Evolutionary conservation across 2,329 filamentous ascomycete species (phyloP).

Genomic region (Neonectria hederae): DNA sequence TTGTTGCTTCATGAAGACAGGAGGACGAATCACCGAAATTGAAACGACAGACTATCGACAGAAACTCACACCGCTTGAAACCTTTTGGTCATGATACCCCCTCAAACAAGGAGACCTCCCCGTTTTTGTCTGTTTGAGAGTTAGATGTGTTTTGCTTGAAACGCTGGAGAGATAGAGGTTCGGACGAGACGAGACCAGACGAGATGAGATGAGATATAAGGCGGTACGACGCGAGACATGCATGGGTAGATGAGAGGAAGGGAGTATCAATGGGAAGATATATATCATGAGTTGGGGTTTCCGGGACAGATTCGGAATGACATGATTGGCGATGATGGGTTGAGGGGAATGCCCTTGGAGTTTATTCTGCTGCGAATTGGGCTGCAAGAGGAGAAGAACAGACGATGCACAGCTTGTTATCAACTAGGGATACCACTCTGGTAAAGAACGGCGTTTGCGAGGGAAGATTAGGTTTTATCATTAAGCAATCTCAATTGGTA

Average conservation of each 20-base stretch:
- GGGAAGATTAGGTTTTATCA: neutral
- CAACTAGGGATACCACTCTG: neutral
- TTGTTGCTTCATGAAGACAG: conserved; percentile 20
- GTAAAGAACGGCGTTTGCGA: neutral
- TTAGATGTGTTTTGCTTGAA: conserved; percentile 25
- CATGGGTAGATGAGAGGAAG: conserved; percentile 10
- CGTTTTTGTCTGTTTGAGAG: conserved; percentile 29
- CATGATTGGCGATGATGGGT: conserved; percentile 4
- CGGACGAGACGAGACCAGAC: conserved; percentile 6
- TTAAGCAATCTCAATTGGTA: conserved; percentile 6
- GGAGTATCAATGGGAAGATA: conserved; percentile 15
- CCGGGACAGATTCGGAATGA: neutral
- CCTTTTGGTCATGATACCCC: conserved; percentile 38
- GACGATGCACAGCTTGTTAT: neutral
- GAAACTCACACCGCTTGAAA: conserved; percentile 20
- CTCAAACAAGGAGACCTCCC: conserved; percentile 31
- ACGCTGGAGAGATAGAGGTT: conserved; percentile 5
- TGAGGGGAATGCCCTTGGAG: neutral
- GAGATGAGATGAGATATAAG: neutral
- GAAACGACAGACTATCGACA: conserved; percentile 19
- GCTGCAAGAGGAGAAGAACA: neutral
- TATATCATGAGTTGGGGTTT: conserved; percentile 10
- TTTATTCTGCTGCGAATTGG: conserved; percentile 3
- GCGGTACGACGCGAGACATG: neutral
- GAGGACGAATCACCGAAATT: conserved; percentile 15